Base-by-base conservation (phyloP, 352 stramenopile genomes). In the Pythium phragmiticola region DNA sequence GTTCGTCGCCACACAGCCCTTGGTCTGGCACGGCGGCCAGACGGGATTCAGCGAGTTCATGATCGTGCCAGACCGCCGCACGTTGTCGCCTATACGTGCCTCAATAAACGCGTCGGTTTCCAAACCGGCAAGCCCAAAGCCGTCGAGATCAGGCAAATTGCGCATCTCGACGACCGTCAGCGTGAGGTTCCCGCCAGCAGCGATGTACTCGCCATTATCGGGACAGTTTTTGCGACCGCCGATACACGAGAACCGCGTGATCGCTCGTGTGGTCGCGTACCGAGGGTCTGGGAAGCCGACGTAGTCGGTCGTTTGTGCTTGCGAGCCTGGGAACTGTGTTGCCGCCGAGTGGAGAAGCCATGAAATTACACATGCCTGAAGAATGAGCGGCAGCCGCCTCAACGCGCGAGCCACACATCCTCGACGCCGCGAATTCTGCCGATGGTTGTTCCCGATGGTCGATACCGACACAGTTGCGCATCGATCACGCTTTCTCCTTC, bases 171-270 rank as follows among this genome's bases (percentile, higher is more conserved):
- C 63, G 52, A 97, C 77, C 9, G 82, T 93, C 12, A 96, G 41
- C 17, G 89, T 96, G 17, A 97, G 76, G 46, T 95, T 95, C 0
- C 90, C 90, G n/a, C 90, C 90, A 0, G 85, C 87, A 14, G 78
- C 80, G 5, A 65, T 65, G 39, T 92, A 94, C 54, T 90, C 69
- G 14, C 85, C 87, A 55, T 68, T 74, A 50, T 88, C 76, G 23
- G 86, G 88, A 54, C 88, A 95, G 42, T 90, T 89, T 37, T 65
- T 72, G 7, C 69, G 39, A 0, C 84, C 85, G 17, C 84, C 84
- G 6, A 78, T 80, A 47, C 87, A 96, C 4, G 82, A 91, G 53
- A 94, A 94, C 4, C 70, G 75, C 14, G 71, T 74, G n/a, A 89
- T 71, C 14, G 37, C 56, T 34, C 78, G 80, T 0, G 71, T 80